Base-by-base conservation (phyloP, 2,329 filamentous ascomycete genomes). In the Proliferodiscus dingleyae region DNA sequence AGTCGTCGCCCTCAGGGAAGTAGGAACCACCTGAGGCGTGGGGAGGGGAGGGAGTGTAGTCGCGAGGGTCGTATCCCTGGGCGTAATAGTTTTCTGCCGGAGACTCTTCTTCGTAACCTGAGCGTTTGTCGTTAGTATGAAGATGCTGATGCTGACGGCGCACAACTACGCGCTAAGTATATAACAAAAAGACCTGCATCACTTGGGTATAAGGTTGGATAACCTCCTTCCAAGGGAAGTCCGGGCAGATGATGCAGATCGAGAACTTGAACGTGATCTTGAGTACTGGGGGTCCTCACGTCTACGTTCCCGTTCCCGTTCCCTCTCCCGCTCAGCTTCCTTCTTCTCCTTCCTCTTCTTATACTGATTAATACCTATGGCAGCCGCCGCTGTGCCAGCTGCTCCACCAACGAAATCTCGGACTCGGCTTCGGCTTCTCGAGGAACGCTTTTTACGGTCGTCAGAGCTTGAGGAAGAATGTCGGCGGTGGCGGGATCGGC, bases 291-390 rank as follows among this genome's bases (percentile, higher is more conserved):
- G 57, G 43, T 53, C 55, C 60, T 63, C 57, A 62, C 61, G 60
- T 61, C 60, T 62, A 48, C 58, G 57, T 53, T 62, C 60, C 41
- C 56, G 55, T 50, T 62, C 59, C 34, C 57, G 52, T 37, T 63
- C 61, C 40, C 56, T 56, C 51, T 62, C 59, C 34, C 57, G 54
- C 39, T 63, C 61, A 65, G 65, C 50, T 61, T 66, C 55, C 64
- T 65, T 53, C 56, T 59, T 66, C 56, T 58, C 60, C 48, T 53
- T 73, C 70, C 61, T 65, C 57, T 79, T 73, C 49, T 73, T 70
- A 50, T 74, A 78, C 57, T 80, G 77, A 59, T 81, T 82, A 46
- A 83, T 71, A 0, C 80, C 79, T 46, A 83, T 73, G 4, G 79
- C 80, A 0, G 80, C 78, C 4, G 80, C 80, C 6, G 77, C 78